These are phyloP conservation scores for Oryza glumipatula DNA, from an alignment of 176 grass and related monocot genomes.

Conservation along the genomic window DNA sequence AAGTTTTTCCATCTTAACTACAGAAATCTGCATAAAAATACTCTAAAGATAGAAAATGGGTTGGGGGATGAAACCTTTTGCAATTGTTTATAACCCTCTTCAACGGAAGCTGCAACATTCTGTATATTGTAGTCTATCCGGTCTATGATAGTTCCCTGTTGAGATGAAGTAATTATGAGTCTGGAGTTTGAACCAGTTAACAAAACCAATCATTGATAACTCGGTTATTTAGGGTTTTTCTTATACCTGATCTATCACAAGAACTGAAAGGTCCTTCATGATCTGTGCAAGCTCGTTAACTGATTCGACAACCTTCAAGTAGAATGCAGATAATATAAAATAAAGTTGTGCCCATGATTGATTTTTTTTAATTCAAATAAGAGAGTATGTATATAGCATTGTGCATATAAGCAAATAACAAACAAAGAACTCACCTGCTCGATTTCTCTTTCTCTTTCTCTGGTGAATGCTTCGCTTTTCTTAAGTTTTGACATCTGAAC, in stretches of 20 bases:
- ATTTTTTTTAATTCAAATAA: constrained; percentile 9
- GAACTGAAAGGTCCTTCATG: constrained; percentile 98
- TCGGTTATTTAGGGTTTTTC: constrained; percentile 24
- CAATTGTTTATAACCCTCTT: constrained; percentile 90
- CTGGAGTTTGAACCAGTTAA: constrained; percentile 20
- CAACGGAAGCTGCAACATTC: constrained; percentile 81
- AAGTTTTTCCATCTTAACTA: background rate
- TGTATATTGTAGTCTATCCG: constrained; percentile 95
- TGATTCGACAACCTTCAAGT: constrained; percentile 88
- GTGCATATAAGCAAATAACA: background rate
- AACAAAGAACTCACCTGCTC: constrained; percentile 62
- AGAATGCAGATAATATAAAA: constrained; percentile 32
- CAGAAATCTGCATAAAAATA: constrained; percentile 8
- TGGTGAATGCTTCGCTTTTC: constrained; percentile 90
- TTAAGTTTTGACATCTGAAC: constrained; percentile 91
- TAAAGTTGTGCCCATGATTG: background rate
- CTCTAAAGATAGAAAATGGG: background rate
- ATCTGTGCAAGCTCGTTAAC: constrained; percentile 98
- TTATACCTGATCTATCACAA: constrained; percentile 96
- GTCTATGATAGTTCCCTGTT: constrained; percentile 93
- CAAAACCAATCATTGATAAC: constrained; percentile 20
- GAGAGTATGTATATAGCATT: background rate
- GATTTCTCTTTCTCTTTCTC: constrained; percentile 98
- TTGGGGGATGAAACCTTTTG: constrained; percentile 63
- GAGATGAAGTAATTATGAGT: constrained; percentile 32